These are phyloP conservation scores for Pilaira anomala DNA, from an alignment of 192 early-diverging fungal genomes.

Conservation along the genomic window DNA sequence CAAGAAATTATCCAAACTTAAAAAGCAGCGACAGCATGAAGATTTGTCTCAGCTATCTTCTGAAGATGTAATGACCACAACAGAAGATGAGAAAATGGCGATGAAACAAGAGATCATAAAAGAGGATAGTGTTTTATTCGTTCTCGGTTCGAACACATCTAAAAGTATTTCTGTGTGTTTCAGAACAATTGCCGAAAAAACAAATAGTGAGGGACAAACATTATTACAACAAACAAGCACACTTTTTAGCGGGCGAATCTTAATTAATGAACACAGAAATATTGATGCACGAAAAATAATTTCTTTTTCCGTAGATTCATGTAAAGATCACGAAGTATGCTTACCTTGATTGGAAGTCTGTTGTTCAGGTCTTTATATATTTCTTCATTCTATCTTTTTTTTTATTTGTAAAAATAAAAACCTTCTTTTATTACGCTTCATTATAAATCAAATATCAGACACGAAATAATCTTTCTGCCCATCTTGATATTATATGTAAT, in stretches of 20 bases:
- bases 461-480: background rate
- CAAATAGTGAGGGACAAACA: background rate
- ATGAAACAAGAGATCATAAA: slow-evolving; percentile 42
- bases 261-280: slow-evolving; percentile 80
- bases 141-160: slow-evolving; percentile 60
- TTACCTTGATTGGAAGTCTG: too few relatives aligned
- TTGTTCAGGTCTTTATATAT: too few relatives aligned
- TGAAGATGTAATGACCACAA: background rate
- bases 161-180: slow-evolving; percentile 64
- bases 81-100: background rate
- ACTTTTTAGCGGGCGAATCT: slow-evolving; percentile 52
- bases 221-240: background rate
- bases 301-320: slow-evolving; percentile 36
- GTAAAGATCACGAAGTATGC: too few relatives aligned
- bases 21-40: background rate
- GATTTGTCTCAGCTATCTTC: background rate
- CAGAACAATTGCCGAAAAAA: slow-evolving; percentile 35
- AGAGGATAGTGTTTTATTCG: slow-evolving; percentile 56
- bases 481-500: too few relatives aligned
- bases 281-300: slow-evolving; percentile 69
- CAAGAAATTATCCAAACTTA: slow-evolving; percentile 66
- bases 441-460: too few relatives aligned
- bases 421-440: too few relatives aligned
- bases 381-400: too few relatives aligned
- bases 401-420: too few relatives aligned